Percentiles rank a stretch among this genome's conserved stretches.
Conservation (phyloP, 768 basidiomycete genomes). For the Megacollybia marginata region DNA sequence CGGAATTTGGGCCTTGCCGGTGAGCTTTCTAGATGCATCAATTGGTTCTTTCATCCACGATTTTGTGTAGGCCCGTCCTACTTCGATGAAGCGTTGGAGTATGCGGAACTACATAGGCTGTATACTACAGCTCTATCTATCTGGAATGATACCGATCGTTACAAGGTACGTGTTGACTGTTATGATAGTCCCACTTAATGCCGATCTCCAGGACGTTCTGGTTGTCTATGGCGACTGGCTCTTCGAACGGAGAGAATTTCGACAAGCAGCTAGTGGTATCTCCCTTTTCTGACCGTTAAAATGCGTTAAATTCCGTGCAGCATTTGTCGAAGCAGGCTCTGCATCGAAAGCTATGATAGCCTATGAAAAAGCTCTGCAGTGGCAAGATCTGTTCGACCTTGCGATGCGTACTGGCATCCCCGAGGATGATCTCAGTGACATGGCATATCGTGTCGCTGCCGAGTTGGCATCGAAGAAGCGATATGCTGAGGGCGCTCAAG, state of each 20-base stretch:
- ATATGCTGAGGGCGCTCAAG: constrained; percentile 70
- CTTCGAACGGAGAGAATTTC: constrained; percentile 77
- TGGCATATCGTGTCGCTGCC: constrained; percentile 77
- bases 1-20: constrained; percentile 70
- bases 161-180: constrained; percentile 28
- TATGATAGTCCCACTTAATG: constrained; percentile 20
- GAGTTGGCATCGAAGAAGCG: constrained; percentile 77
- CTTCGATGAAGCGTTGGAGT: constrained; percentile 76
- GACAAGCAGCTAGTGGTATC: constrained; percentile 76
- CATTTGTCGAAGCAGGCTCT: constrained; percentile 63
- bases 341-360: constrained; percentile 75
- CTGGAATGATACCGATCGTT: constrained; percentile 60
- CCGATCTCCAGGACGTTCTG: constrained; percentile 46
- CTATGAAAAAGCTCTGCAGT: constrained; percentile 80
- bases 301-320: constrained; percentile 28
- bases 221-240: constrained; percentile 82
- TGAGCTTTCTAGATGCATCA: constrained; percentile 11
- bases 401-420: constrained; percentile 44
- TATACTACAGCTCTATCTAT: constrained; percentile 68
- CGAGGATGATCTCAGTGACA: constrained; percentile 50
- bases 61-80: constrained; percentile 37
- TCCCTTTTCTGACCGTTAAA: background rate
- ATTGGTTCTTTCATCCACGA: too few relatives aligned
- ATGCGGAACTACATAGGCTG: constrained; percentile 72
- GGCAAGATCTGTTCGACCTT: constrained; percentile 88